Evolutionary conservation across 495 filamentous ascomycete genomes (phyloP), one percentile per base, ranked within the genome.

Genomic region (Trichocladium antarcticum): DNA sequence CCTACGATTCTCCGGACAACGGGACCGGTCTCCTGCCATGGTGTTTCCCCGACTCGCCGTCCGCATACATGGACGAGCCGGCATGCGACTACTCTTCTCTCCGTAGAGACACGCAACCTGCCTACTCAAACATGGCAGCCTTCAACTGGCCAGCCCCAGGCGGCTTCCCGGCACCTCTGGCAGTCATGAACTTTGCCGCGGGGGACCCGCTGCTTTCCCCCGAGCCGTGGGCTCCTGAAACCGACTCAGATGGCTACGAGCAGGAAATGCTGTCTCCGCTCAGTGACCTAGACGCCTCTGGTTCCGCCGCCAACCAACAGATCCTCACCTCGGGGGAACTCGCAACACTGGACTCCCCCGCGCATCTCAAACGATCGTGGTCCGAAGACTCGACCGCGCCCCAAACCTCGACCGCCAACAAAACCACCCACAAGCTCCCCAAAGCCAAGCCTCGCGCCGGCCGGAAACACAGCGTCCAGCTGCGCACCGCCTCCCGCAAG

Each of bases 401-500:
- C 4, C 24, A 27, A 27, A n/a, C n/a, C n/a, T n/a, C n/a, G 24
- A 27, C 4, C 24, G 8, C 24, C 24, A n/a, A n/a, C n/a, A n/a
- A n/a, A 14, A n/a, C 22, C 14, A 12, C 3, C n/a, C 2, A 32
- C 37, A 31, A 32, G 22, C 15, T 22, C 2, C 35, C 27, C 24
- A 32, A 37, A 4, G 32, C 49, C 24, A 46, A 50, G 28, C 28
- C 28, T 5, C 5, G 17, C 31, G 6, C 37, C 19, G 24, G 3
- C 37, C 22, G 42, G 7, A 49, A 37, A 14, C 46, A 50, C 42
- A 49, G 44, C 46, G 37, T 51, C 37, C 51, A 51, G 21, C 55
- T 61, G 6, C 55, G 58, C 16, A 58, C 55, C 12, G 51, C 58
- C 49, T 42, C 49, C n/a, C 58, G 53, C 41, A 61, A 56, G 28